A percentile compares a stretch with the other conserved stretches of the same genome.
Conservation (phyloP, 306 rosid genomes). For the Carpinus viminea region DNA sequence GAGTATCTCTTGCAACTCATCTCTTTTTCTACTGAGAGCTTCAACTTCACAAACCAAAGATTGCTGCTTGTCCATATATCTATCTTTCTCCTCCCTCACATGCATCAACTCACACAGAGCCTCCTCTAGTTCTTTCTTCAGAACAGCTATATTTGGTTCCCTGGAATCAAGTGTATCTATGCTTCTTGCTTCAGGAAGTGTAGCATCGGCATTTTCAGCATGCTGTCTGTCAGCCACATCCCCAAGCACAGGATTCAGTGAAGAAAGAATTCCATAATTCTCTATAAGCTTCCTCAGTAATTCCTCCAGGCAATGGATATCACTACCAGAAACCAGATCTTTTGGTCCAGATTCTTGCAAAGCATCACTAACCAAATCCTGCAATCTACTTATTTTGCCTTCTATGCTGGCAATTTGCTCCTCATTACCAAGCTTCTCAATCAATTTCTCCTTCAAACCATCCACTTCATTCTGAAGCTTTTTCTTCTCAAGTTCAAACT, state of each 20-base stretch:
- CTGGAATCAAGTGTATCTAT: slow-evolving; percentile 34
- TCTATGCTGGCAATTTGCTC: slow-evolving; percentile 45
- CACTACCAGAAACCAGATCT: slow-evolving; percentile 49
- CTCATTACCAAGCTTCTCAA: slow-evolving; percentile 45
- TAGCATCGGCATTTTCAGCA: slow-evolving; percentile 37
- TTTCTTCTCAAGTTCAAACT: slow-evolving; percentile 63
- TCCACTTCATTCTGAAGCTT: slow-evolving; percentile 52
- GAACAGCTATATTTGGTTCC: slow-evolving; percentile 42
- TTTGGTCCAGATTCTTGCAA: slow-evolving; percentile 48
- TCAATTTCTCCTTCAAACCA: slow-evolving; percentile 53
- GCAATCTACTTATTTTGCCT: slow-evolving; percentile 59
- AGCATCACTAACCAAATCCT: slow-evolving; percentile 54
- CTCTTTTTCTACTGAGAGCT: slow-evolving; percentile 53
- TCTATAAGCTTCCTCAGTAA: slow-evolving; percentile 66
- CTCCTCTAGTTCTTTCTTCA: slow-evolving; percentile 73
- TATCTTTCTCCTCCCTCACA: slow-evolving; percentile 70
- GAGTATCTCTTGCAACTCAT: slow-evolving; percentile 72
- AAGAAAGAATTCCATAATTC: slow-evolving; percentile 47
- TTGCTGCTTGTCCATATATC: slow-evolving; percentile 54
- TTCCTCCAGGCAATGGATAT: slow-evolving; percentile 67
- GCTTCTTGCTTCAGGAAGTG: slow-evolving; percentile 45
- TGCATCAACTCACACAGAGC: slow-evolving; percentile 55
- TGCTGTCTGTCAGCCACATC: slow-evolving; percentile 31
- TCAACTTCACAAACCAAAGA: slow-evolving; percentile 61
- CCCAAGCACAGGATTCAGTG: slow-evolving; percentile 34